Evolutionary conservation across 2,329 filamentous ascomycete species (phyloP), one percentile per base, ranked within the genome.

Genomic region (Verticillium klebahnii): DNA sequence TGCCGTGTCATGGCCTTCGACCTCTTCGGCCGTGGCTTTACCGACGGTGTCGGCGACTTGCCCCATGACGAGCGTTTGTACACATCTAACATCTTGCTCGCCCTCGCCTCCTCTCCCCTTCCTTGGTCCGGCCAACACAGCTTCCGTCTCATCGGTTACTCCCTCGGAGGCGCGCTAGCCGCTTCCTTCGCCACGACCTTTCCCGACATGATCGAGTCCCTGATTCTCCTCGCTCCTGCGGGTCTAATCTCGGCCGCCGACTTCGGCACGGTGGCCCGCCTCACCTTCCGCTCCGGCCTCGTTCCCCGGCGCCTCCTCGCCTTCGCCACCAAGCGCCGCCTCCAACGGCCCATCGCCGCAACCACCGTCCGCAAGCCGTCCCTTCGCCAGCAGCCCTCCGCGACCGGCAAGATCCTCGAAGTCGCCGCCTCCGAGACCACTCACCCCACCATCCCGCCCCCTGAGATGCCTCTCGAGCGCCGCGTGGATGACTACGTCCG

Each of bases 1-100:
- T 93, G 87, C 71, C 85, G 92, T 52, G 91, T 96, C 14, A 88
- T 96, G 86, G 79, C 95, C 4, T 95, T 93, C 72, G 84, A 91
- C 69, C 80, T 91, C 55, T 91, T 89, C 67, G 88, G 88, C 52
- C 82, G 89, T 60, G 89, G 89, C 63, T 90, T 85, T 73, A 85
- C 82, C 3, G 86, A 89, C 68, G 82, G 83, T 31, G 87, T 89
- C 0, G 81, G 83, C 40, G 84, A 89, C 66, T 78, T 91, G 17
- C 85, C 86, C 5, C 89, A 94, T 70, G 89, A 93, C 70, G 82
- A 85, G n/a, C 82, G 85, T 15, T 84, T 96, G 8, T 95, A 91
- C 75, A 81, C 84, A 3, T 82, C 87, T 3, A 90, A 94, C 73
- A 87, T 92, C 61, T 80, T 92, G 50, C 82, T 91, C 32, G 89